Evolutionary conservation across 139 green algal species (phyloP).

Genomic region (Prasinococcaceae sp.): DNA sequence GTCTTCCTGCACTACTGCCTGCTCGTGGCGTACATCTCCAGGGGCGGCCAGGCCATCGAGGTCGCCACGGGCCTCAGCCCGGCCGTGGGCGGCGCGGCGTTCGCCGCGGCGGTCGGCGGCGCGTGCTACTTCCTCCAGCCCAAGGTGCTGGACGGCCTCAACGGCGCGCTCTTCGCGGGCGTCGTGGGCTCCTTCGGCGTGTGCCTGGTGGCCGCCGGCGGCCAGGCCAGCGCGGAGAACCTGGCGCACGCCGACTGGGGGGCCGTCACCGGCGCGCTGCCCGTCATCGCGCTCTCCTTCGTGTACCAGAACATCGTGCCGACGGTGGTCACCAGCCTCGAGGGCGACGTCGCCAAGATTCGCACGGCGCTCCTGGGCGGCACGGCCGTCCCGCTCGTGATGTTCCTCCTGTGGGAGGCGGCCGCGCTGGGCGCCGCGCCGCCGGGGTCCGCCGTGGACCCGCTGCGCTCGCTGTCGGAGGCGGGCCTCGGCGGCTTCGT

Average conservation of each 20-base stretch:
- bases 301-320: conserved; percentile 50
- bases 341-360: conserved; percentile 40
- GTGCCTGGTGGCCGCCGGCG: conserved; percentile 26
- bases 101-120: conserved; percentile 26
- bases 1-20: conserved; percentile 56
- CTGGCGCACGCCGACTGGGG: conserved; percentile 33
- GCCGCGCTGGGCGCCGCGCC: conserved; percentile 43
- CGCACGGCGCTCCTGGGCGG: conserved; percentile 35
- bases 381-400: conserved; percentile 39
- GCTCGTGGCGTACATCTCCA: conserved; percentile 39
- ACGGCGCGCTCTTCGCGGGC: conserved; percentile 17
- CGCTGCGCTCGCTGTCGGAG: not conserved
- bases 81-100: conserved; percentile 8
- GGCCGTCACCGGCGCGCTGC: conserved; percentile 41
- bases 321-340: conserved; percentile 31
- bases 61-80: not conserved
- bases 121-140: conserved; percentile 34
- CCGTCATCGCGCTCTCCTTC: conserved; percentile 41
- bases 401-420: conserved; percentile 69
- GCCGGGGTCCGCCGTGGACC: not conserved
- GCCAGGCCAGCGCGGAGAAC: conserved; percentile 20
- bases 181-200: conserved; percentile 35
- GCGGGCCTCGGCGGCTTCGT: conserved; percentile 7
- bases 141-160: conserved; percentile 12
- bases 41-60: conserved; percentile 15